Base-by-base conservation (phyloP, 192 early-diverging fungal species). In the Thamnidium elegans region DNA sequence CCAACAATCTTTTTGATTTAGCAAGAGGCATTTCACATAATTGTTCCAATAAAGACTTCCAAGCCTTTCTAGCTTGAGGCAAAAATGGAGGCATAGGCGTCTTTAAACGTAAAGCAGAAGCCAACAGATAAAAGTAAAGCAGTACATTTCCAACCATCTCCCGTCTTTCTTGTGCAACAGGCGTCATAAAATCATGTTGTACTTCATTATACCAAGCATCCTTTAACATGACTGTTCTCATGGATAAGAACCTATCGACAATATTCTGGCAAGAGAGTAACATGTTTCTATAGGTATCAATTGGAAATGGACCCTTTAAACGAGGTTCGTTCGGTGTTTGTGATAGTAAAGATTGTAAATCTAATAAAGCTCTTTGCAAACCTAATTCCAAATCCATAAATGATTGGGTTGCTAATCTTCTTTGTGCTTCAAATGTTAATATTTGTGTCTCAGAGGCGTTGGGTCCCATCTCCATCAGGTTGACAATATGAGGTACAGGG, bases 271-370 rank as follows among this genome's bases (percentile, higher is more conserved):
- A 88, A n/a, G 86, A 85, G 4, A 69, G 75, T 8, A 90, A 72
- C 59, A 94, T 88, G 8, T 76, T 75, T 44, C 78, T 76, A 62
- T 94, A 94, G 0, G 81, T 82, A 7, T 45, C 69, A 0, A 76
- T 71, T 0, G 92, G 92, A 56, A 90, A 94, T 15, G 81, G 80
- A 34, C 92, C 92, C 73, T 90, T 91, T 19, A 94, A 73, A 56
- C 92, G 82, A 2, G 92, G 92, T 76, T 94, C 92, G 54, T 91
- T 89, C 8, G 82, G 84, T 30, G 92, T 91, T 48, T 90, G 80
- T 3, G 51, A 68, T 26, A 94, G 60, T 14, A 94, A 74, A 7
- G 75, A 73, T 3, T 82, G 84, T 13, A 91, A 73, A 53, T 79
- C 74, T n/a, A 92, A 58, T 31, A 94, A 64, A 34, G 84, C 68